These are phyloP conservation scores for Colletotrichum tamarilloi DNA, from an alignment of 2,329 filamentous ascomycete species.

Conservation along the genomic window DNA sequence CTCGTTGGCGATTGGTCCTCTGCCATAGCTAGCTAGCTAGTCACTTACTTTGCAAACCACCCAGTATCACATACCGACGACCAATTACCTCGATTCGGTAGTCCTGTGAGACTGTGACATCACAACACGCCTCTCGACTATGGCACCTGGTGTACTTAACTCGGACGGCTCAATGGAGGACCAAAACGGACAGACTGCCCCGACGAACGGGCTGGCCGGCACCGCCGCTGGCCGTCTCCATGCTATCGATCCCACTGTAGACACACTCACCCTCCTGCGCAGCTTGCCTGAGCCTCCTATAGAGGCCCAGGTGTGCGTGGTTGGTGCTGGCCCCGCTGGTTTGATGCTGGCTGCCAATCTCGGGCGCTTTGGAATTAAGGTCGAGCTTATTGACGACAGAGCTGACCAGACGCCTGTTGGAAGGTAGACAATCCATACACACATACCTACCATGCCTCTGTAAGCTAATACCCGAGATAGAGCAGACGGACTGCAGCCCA, in stretches of 20 bases:
- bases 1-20: neutral
- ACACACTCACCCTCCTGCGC: constrained; percentile 60
- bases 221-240: constrained; percentile 41
- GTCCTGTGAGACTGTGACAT: constrained; percentile 24
- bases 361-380: constrained; percentile 73
- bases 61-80: neutral
- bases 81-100: constrained; percentile 14
- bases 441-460: neutral
- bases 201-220: neutral
- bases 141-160: constrained; percentile 49
- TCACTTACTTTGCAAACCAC: neutral
- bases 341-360: constrained; percentile 67
- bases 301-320: constrained; percentile 61
- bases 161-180: constrained; percentile 47
- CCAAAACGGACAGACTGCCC: constrained; percentile 39
- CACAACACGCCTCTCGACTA: constrained; percentile 35
- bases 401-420: constrained; percentile 75
- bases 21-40: constrained; percentile 30
- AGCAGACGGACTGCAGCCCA: constrained; percentile 80
- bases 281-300: constrained; percentile 60
- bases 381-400: constrained; percentile 75
- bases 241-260: constrained; percentile 49
- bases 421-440: constrained; percentile 46
- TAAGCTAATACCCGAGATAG: constrained; percentile 43
- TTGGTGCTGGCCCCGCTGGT: constrained; percentile 67